phyloP scores from a whole-genome alignment of 495 filamentous ascomycete species.

The Aspergillus hancockii region DNA sequence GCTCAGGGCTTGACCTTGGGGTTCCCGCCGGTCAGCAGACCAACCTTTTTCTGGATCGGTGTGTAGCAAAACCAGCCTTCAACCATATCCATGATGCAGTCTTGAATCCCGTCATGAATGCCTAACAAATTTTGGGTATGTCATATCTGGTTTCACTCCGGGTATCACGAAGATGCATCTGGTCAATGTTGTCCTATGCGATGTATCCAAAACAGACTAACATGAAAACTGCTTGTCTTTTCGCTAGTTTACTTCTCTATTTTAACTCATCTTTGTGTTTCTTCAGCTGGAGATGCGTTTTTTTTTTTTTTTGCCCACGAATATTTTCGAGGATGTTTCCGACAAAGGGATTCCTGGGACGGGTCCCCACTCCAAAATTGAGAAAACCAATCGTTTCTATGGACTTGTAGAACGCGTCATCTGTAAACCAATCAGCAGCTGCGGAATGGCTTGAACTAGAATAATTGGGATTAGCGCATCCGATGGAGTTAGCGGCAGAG shows the following conservation, averaged over 20 bases:
- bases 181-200: slow-evolving; percentile 7
- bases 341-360: slow-evolving; percentile 30
- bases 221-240: neutral
- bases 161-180: slow-evolving; percentile 13
- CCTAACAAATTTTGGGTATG: slow-evolving; percentile 25
- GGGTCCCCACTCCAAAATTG: slow-evolving; percentile 17
- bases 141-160: slow-evolving; percentile 25
- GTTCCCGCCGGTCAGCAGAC: slow-evolving; percentile 27
- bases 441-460: slow-evolving; percentile 35
- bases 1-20: slow-evolving; percentile 33
- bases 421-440: slow-evolving; percentile 34
- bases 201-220: slow-evolving; percentile 1
- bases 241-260: neutral
- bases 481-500: slow-evolving; percentile 45
- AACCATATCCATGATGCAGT: slow-evolving; percentile 15
- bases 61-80: slow-evolving; percentile 13
- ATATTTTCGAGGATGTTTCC: slow-evolving; percentile 23
- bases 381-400: slow-evolving; percentile 19
- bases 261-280: slow-evolving; percentile 1
- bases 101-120: slow-evolving; percentile 20
- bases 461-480: slow-evolving; percentile 36
- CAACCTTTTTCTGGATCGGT: slow-evolving; percentile 16
- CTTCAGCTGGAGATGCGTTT: slow-evolving; percentile 10
- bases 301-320: slow-evolving; percentile 11
- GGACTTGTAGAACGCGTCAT: slow-evolving; percentile 30